Evolutionary conservation across 345 rosid species (phyloP).

Genomic region (Brassica cretica): DNA sequence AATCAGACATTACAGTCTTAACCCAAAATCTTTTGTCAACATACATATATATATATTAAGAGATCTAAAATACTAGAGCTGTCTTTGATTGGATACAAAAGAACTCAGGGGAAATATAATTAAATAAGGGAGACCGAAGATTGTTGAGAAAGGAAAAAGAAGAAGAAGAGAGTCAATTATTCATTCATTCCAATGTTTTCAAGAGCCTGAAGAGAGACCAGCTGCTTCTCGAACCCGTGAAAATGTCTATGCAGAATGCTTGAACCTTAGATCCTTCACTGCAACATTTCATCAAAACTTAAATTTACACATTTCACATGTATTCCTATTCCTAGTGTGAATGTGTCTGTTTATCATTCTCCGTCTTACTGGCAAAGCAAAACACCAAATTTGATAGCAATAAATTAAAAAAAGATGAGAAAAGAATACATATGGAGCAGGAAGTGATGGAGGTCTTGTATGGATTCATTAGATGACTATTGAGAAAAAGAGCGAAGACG

Average conservation of each 20-base stretch:
- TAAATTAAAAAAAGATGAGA: not conserved
- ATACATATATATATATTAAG: not conserved
- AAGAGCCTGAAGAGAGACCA: conserved; percentile 82
- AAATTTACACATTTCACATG: not conserved
- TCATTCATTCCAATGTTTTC: conserved; percentile 57
- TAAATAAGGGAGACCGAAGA: conserved; percentile 4
- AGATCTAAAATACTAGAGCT: not conserved
- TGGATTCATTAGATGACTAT: too few species aligned
- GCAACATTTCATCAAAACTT: not conserved
- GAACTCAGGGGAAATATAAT: not conserved
- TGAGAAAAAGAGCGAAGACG: too few species aligned
- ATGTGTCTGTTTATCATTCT: not conserved
- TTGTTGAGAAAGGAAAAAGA: not conserved
- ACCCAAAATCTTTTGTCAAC: not conserved
- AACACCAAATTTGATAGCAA: conserved; percentile 4
- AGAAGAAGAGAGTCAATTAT: not conserved
- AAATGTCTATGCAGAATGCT: conserved; percentile 95
- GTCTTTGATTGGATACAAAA: not conserved
- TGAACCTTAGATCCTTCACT: conserved; percentile 94
- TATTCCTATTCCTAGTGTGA: not conserved
- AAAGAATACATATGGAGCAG: not conserved
- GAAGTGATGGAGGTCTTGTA: too few species aligned
- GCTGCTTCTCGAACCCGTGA: conserved; percentile 89
- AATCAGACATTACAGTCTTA: not conserved
- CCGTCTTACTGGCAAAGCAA: not conserved